Evolutionary conservation across 805 yeast species (phyloP).

Genomic region (Spathaspora passalidarum): DNA sequence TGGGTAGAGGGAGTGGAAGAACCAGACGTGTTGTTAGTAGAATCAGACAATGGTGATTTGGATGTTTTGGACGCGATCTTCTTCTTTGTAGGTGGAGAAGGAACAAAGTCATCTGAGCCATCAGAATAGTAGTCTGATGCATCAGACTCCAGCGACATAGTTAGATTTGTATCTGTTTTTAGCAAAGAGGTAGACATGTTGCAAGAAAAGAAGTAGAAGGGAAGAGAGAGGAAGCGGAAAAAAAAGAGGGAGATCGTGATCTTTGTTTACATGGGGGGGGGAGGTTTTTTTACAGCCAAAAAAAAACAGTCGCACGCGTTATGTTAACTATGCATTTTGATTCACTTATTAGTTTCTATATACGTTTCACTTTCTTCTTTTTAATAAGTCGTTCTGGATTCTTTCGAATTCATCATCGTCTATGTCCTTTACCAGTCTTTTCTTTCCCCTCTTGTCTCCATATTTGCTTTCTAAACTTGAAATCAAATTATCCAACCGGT

Average conservation of each 20-base stretch:
- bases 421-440: constrained; percentile 33
- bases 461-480: constrained; percentile 50
- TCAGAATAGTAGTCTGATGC: constrained; percentile 14
- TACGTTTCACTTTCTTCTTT: constrained; percentile 15
- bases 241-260: not conserved
- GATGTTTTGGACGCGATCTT: not conserved
- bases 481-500: constrained; percentile 45
- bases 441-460: constrained; percentile 34
- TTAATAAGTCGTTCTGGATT: constrained; percentile 38
- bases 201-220: not conserved
- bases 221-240: not conserved
- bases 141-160: constrained; percentile 9
- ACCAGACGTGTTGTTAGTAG: constrained; percentile 16
- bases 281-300: not conserved
- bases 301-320: too few relatives aligned
- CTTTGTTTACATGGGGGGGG: not conserved
- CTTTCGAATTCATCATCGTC: constrained; percentile 51
- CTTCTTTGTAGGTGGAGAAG: constrained; percentile 11
- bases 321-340: too few relatives aligned
- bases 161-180: constrained; percentile 1
- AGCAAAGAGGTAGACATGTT: not conserved
- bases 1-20: constrained; percentile 6
- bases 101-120: constrained; percentile 17
- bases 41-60: constrained; percentile 18
- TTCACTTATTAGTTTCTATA: too few relatives aligned